Percentiles rank a stretch among this genome's conserved stretches.
phyloP scores from a whole-genome alignment of 495 filamentous ascomycete species.

The Choiromyces venosus region DNA sequence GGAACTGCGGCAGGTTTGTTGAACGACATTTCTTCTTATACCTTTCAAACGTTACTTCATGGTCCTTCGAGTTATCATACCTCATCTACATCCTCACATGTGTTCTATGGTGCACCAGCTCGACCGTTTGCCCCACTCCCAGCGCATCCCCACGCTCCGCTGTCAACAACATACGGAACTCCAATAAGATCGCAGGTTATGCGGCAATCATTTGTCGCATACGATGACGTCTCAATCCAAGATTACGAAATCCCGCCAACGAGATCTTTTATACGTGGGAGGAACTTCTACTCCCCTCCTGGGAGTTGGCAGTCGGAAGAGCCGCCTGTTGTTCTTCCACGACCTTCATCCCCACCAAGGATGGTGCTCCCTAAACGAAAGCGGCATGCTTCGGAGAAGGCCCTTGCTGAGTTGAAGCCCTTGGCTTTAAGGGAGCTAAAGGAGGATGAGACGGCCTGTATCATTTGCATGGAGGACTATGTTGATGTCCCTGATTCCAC shows the following conservation, averaged over 20 bases:
- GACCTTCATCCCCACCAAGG: slow-evolving; percentile 17
- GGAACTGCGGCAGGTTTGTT: slow-evolving; percentile 6
- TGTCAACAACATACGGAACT: slow-evolving; percentile 17
- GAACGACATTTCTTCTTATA: not conserved
- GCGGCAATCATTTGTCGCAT: slow-evolving; percentile 6
- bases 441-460: slow-evolving; percentile 36
- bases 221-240: not conserved
- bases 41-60: slow-evolving; percentile 15
- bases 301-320: slow-evolving; percentile 14
- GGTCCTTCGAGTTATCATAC: slow-evolving; percentile 26
- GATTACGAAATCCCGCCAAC: slow-evolving; percentile 6
- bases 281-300: slow-evolving; percentile 10
- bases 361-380: slow-evolving; percentile 25
- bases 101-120: slow-evolving; percentile 19
- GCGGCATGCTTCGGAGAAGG: slow-evolving; percentile 36
- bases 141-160: slow-evolving; percentile 18
- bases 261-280: not conserved
- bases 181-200: slow-evolving; percentile 20
- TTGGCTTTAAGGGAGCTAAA: slow-evolving; percentile 37
- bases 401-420: slow-evolving; percentile 32
- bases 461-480: slow-evolving; percentile 39
- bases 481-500: slow-evolving; percentile 38
- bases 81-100: slow-evolving; percentile 18
- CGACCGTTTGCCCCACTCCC: slow-evolving; percentile 22
- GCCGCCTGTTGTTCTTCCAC: slow-evolving; percentile 12